Percentiles rank a stretch among this genome's conserved stretches.
These are phyloP conservation scores for Cystoisospora suis DNA, from an alignment of 169 alveolate genomes.

Conservation along the genomic window DNA sequence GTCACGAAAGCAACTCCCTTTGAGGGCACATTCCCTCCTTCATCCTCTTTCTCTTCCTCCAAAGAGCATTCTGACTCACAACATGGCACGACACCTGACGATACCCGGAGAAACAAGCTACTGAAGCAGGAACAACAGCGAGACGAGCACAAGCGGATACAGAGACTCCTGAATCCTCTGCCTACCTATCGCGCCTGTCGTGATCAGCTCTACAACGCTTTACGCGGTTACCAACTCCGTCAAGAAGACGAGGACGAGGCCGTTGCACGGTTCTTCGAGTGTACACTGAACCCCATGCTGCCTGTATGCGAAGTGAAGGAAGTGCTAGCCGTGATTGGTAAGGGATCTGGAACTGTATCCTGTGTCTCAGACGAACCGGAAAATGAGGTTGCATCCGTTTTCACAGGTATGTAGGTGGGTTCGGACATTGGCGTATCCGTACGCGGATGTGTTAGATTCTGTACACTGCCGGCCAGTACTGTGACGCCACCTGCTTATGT, in stretches of 20 bases:
- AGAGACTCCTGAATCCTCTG: constrained; percentile 15
- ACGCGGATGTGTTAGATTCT: no score
- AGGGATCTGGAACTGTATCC: no score
- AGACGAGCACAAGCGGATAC: not conserved
- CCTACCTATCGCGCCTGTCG: not conserved
- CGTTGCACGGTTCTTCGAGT: constrained; percentile 36
- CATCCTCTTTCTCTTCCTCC: constrained; percentile 74
- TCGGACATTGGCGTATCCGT: no score
- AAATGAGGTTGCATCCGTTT: no score
- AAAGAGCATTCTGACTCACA: not conserved
- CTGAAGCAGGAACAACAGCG: constrained; percentile 5
- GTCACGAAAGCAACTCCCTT: constrained; percentile 52
- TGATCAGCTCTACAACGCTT: not conserved
- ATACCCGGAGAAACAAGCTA: not conserved
- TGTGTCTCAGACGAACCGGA: not conserved
- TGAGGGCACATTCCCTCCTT: constrained; percentile 74
- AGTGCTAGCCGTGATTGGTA: constrained; percentile 34
- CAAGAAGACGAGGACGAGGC: constrained; percentile 23
- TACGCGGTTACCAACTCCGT: constrained; percentile 29
- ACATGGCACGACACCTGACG: not conserved
- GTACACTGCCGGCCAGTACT: no score
- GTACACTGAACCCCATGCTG: constrained; percentile 34
- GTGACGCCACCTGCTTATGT: no score
- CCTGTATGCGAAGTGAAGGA: constrained; percentile 31
- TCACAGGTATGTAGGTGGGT: no score